phyloP scores from a whole-genome alignment of 2,329 filamentous ascomycete genomes.

The Chrysoporthe cubensis region DNA sequence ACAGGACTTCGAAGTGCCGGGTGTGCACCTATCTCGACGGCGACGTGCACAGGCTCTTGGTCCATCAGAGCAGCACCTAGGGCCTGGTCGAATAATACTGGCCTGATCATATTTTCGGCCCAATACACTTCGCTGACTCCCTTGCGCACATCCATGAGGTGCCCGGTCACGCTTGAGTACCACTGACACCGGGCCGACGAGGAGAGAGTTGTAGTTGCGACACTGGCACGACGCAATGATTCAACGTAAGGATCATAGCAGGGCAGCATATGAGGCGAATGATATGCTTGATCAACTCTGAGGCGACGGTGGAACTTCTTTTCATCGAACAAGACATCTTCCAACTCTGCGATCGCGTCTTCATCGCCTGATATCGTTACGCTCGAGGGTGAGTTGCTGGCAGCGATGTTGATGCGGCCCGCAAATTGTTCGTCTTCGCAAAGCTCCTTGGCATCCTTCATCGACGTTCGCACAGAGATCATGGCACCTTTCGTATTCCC shows the following conservation, averaged over 20 bases:
- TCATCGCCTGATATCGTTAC: conserved; percentile 36
- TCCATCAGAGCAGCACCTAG: conserved; percentile 24
- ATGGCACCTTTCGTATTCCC: conserved; percentile 7
- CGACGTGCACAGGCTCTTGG: conserved; percentile 16
- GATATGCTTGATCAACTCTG: no score
- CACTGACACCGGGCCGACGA: no score
- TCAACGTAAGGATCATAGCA: no score
- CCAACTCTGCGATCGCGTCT: conserved; percentile 35
- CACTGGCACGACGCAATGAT: no score
- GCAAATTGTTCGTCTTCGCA: conserved; percentile 29
- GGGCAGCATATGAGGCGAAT: no score
- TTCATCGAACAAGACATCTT: conserved; percentile 33
- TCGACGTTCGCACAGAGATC: conserved; percentile 15
- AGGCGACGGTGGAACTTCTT: no score
- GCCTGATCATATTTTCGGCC: conserved; percentile 31
- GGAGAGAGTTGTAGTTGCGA: no score
- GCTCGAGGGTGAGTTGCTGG: conserved; percentile 36
- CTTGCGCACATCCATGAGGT: not conserved
- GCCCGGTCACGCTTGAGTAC: no score
- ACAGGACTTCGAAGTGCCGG: conserved; percentile 46
- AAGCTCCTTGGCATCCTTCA: conserved; percentile 30
- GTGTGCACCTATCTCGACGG: conserved; percentile 40
- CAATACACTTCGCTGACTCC: conserved; percentile 29
- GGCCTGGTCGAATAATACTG: conserved; percentile 34
- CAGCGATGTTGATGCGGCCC: conserved; percentile 34